phyloP scores from a whole-genome alignment of 2,329 filamentous ascomycete species.

The Colletotrichum sansevieriae region DNA sequence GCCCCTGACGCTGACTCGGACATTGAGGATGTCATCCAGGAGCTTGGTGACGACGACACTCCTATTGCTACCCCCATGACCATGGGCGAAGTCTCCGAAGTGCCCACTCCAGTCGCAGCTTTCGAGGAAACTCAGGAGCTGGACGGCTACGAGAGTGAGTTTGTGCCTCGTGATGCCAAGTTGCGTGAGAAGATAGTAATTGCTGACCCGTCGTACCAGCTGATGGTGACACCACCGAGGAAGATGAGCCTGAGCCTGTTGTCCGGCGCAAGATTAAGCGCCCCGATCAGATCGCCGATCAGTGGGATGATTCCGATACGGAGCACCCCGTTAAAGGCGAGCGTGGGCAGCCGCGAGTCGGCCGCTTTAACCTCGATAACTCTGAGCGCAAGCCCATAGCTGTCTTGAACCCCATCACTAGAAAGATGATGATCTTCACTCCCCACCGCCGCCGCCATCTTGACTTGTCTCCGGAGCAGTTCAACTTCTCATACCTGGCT shows the following conservation, averaged over 20 bases:
- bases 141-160: slow-evolving; percentile 73
- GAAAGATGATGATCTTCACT: slow-evolving; percentile 75
- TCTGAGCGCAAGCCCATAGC: slow-evolving; percentile 69
- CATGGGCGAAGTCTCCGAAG: slow-evolving; percentile 41
- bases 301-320: slow-evolving; percentile 62
- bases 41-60: slow-evolving; percentile 57
- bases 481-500: slow-evolving; percentile 59
- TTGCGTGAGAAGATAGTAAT: slow-evolving; percentile 11
- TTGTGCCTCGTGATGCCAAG: slow-evolving; percentile 24
- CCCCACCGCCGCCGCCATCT: slow-evolving; percentile 63
- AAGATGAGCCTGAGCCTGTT: slow-evolving; percentile 66
- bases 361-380: slow-evolving; percentile 67
- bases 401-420: slow-evolving; percentile 68
- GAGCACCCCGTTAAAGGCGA: slow-evolving; percentile 61
- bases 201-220: slow-evolving; percentile 52
- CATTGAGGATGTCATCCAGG: slow-evolving; percentile 55
- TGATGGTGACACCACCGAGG: slow-evolving; percentile 73
- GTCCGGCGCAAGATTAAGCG: slow-evolving; percentile 62
- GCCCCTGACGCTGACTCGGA: slow-evolving; percentile 55
- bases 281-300: slow-evolving; percentile 48
- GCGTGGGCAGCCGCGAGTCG: slow-evolving; percentile 66
- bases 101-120: slow-evolving; percentile 49
- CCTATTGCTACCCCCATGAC: slow-evolving; percentile 57
- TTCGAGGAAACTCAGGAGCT: slow-evolving; percentile 58
- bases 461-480: slow-evolving; percentile 68